Conservation (phyloP, 2,329 filamentous ascomycete species). For the Reticulascus tulasneorum region DNA sequence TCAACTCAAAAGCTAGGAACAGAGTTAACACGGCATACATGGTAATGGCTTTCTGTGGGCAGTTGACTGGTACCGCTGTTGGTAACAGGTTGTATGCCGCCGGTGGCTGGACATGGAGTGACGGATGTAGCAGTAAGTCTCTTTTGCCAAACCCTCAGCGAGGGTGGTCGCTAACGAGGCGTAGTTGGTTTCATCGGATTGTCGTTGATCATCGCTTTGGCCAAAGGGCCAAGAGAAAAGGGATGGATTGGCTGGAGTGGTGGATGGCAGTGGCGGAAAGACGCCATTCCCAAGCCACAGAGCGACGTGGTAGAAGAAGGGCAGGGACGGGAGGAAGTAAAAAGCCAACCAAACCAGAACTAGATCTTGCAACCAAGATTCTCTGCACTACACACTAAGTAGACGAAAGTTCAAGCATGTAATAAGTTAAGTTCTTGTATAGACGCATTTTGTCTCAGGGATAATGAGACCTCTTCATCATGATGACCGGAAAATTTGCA, state of each 20-base stretch:
- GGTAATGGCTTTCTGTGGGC: conserved; percentile 70
- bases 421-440: too few relatives aligned
- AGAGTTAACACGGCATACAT: conserved; percentile 80
- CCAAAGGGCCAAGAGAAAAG: conserved; percentile 11
- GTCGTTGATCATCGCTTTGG: conserved; percentile 9
- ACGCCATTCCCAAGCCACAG: conserved; percentile 1
- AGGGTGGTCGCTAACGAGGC: not conserved
- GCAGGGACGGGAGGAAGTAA: too few relatives aligned
- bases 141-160: not conserved
- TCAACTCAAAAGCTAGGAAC: conserved; percentile 69
- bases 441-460: too few relatives aligned
- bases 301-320: too few relatives aligned
- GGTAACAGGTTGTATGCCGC: conserved; percentile 49
- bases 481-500: too few relatives aligned
- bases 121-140: conserved; percentile 33
- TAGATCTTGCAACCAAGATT: too few relatives aligned
- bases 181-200: conserved; percentile 14
- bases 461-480: too few relatives aligned
- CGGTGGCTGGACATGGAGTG: conserved; percentile 48
- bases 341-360: too few relatives aligned
- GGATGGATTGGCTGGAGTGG: conserved; percentile 14
- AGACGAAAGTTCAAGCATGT: too few relatives aligned
- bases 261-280: conserved; percentile 7
- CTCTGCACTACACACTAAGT: too few relatives aligned
- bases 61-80: conserved; percentile 65